Conservation (phyloP, 495 filamentous ascomycete species). For the Pyronema domesticum region DNA sequence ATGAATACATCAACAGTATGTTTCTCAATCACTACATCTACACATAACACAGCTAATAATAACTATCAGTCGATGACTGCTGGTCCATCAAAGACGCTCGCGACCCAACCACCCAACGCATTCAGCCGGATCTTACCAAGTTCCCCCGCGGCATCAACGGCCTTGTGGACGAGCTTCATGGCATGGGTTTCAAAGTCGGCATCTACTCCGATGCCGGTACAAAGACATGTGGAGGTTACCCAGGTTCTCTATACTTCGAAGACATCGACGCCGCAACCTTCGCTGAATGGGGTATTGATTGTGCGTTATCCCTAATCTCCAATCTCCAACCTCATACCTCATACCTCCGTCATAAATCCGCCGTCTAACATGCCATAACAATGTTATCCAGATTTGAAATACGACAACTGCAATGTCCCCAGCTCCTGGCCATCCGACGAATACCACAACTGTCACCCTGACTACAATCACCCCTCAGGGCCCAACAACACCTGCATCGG, state of each 20-base stretch:
- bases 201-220: conserved; percentile 47
- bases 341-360: background rate
- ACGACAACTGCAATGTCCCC: conserved; percentile 47
- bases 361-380: background rate
- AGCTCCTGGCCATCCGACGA: conserved; percentile 10
- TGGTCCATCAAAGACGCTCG: conserved; percentile 38
- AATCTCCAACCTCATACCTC: no score
- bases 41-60: conserved; percentile 1
- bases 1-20: conserved; percentile 38
- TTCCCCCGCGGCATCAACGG: conserved; percentile 46
- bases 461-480: conserved; percentile 18
- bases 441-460: conserved; percentile 17
- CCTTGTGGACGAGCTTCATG: conserved; percentile 39
- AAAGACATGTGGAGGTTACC: conserved; percentile 45
- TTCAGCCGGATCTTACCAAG: conserved; percentile 38
- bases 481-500: conserved; percentile 17
- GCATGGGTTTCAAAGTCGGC: conserved; percentile 42
- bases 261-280: conserved; percentile 41
- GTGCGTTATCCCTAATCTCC: conserved; percentile 20
- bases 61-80: conserved; percentile 39
- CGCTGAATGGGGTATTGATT: conserved; percentile 50
- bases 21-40: background rate
- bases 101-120: conserved; percentile 30
- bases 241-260: conserved; percentile 44
- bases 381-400: conserved; percentile 38